Percentiles rank a stretch among this genome's conserved stretches.
phyloP scores from a whole-genome alignment of 2,329 filamentous ascomycete genomes.

The Calonectria hongkongensis region DNA sequence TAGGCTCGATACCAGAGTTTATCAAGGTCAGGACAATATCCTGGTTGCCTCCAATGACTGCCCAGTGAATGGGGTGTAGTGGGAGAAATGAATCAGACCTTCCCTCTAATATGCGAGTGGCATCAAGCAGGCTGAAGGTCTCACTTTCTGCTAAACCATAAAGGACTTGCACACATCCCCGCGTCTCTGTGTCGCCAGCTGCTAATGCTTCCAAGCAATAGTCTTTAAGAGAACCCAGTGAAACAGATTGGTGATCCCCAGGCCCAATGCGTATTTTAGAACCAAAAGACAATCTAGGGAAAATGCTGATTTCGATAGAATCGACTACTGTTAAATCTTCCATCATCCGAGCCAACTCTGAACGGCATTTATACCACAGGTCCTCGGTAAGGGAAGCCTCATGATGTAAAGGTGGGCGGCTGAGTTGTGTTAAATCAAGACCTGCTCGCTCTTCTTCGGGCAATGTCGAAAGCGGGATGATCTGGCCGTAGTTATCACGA shows the following conservation, averaged over 20 bases:
- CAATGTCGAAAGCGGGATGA: conserved; percentile 14
- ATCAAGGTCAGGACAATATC: conserved; percentile 35
- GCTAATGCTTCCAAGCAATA: conserved; percentile 18
- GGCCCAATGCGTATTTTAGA: conserved; percentile 17
- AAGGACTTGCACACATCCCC: not conserved
- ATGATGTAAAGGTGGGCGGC: not conserved
- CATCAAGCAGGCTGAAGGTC: conserved; percentile 3
- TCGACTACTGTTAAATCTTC: not conserved
- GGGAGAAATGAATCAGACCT: conserved; percentile 28
- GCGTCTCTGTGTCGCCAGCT: conserved; percentile 4
- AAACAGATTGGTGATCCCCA: not conserved
- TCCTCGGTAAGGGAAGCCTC: not conserved
- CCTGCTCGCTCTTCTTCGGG: not conserved
- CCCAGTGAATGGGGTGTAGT: conserved; percentile 30
- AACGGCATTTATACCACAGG: conserved; percentile 5
- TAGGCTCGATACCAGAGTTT: conserved; percentile 23
- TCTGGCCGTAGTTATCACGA: not conserved
- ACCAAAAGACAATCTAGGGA: conserved; percentile 4
- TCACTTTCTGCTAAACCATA: not conserved
- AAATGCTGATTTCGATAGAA: conserved; percentile 27
- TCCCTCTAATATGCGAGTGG: not conserved
- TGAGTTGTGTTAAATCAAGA: not conserved
- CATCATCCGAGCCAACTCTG: not conserved
- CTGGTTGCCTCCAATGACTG: conserved; percentile 32
- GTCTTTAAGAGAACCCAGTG: not conserved